Evolutionary conservation across 2,329 filamentous ascomycete species (phyloP).

Genomic region (Diaporthe australafricana): DNA sequence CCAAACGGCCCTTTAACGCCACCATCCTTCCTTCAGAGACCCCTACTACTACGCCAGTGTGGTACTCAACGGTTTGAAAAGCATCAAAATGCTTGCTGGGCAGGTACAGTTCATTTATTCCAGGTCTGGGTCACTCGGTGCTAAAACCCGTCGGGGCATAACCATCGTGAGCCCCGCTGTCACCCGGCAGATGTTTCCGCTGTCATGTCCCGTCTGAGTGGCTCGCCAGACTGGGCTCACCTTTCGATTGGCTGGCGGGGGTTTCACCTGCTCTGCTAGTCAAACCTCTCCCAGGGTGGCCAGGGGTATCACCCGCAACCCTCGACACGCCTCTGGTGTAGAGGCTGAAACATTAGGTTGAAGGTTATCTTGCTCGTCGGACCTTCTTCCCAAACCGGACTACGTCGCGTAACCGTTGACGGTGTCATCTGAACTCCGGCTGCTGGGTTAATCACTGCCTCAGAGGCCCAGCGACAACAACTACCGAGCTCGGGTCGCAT

Average conservation of each 20-base stretch:
- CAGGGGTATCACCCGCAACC: constrained; percentile 6
- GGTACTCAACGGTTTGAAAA: neutral
- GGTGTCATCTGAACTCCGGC: constrained; percentile 17
- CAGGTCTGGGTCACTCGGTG: neutral
- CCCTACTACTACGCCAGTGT: neutral
- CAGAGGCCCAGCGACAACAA: neutral
- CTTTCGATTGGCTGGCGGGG: constrained; percentile 11
- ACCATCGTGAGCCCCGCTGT: constrained; percentile 6
- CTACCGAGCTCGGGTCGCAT: neutral
- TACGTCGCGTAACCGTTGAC: constrained; percentile 21
- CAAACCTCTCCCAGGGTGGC: neutral
- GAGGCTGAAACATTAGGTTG: constrained; percentile 27
- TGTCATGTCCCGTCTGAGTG: constrained; percentile 23
- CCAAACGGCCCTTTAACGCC: neutral
- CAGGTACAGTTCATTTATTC: neutral
- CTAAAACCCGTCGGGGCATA: neutral
- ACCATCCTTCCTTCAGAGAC: neutral
- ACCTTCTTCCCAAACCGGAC: constrained; percentile 21
- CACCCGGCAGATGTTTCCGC: constrained; percentile 22
- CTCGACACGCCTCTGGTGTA: constrained; percentile 9
- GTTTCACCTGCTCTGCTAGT: constrained; percentile 15
- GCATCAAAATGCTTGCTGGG: neutral
- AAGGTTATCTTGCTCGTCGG: constrained; percentile 24
- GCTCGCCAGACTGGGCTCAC: constrained; percentile 9
- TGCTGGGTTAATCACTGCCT: neutral